A percentile compares a stretch with the other conserved stretches of the same genome.
These are phyloP conservation scores for Puccinia novopanici DNA, from an alignment of 1,284 basidiomycete genomes.

Conservation along the genomic window DNA sequence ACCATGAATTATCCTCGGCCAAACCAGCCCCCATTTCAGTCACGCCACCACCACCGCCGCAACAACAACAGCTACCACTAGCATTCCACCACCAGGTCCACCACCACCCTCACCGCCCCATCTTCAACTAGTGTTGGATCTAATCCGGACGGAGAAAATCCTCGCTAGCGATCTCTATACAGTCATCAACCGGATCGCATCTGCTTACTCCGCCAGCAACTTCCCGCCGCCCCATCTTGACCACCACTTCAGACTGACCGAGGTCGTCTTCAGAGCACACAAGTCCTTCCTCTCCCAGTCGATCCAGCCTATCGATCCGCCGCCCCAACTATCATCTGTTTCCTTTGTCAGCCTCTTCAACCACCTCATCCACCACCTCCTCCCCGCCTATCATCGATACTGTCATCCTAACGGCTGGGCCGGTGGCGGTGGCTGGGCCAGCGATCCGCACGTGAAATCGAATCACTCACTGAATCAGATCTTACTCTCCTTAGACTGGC, in stretches of 20 bases:
- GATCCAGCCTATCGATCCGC: constrained; percentile 2
- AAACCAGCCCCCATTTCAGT: neutral
- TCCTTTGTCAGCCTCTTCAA: constrained; percentile 22
- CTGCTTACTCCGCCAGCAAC: constrained; percentile 14
- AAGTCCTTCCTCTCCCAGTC: constrained; percentile 28
- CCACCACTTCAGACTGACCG: constrained; percentile 36
- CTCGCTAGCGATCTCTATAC: constrained; percentile 16
- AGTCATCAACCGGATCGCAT: constrained; percentile 32
- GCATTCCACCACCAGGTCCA: neutral
- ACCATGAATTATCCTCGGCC: neutral
- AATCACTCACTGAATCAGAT: constrained; percentile 17
- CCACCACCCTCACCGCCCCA: neutral
- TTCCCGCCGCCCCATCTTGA: constrained; percentile 35
- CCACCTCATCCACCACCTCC: constrained; percentile 10
- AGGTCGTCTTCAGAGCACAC: constrained; percentile 24
- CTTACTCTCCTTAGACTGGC: constrained; percentile 32
- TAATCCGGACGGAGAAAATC: constrained; percentile 29
- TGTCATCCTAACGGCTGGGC: constrained; percentile 41
- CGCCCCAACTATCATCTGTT: neutral
- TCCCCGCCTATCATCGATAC: constrained; percentile 27
- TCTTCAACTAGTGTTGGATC: neutral
- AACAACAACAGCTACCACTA: neutral
- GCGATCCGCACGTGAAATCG: constrained; percentile 10
- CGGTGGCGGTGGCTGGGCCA: constrained; percentile 29
- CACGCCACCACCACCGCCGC: neutral